Evolutionary conservation across 1,139 yeast species (phyloP).

Genomic region (Yamadazyma blattariae): DNA sequence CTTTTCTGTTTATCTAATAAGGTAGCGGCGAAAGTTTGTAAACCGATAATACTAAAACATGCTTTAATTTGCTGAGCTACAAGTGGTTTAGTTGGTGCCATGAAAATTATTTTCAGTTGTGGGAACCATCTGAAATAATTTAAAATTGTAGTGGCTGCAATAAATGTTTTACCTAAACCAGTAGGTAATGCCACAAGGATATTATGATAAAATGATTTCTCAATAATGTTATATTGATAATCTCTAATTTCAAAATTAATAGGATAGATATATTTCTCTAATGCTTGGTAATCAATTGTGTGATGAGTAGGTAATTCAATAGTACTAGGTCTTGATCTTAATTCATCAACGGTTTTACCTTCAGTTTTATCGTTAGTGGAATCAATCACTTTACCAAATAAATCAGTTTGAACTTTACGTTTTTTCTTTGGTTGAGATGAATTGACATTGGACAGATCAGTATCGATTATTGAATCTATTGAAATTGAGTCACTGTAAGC

Average conservation of each 20-base stretch:
- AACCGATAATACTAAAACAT: conserved; percentile 84
- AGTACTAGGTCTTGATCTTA: conserved; percentile 1
- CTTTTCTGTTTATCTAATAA: conserved; percentile 67
- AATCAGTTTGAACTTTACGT: conserved; percentile 4
- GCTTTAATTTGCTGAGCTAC: conserved; percentile 98
- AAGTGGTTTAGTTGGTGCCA: conserved; percentile 96
- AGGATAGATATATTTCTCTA: conserved; percentile 70
- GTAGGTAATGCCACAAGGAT: conserved; percentile 91
- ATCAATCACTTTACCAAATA: conserved; percentile 4
- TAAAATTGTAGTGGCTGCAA: conserved; percentile 91
- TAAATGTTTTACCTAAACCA: conserved; percentile 95
- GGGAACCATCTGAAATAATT: conserved; percentile 87
- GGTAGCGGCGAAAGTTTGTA: conserved; percentile 74
- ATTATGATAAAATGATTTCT: conserved; percentile 69
- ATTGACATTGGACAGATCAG: neutral
- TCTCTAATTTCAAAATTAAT: conserved; percentile 81
- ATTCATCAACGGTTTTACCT: conserved; percentile 3
- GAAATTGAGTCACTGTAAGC: neutral
- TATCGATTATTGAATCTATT: neutral
- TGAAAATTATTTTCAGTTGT: conserved; percentile 74
- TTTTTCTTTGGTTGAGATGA: neutral
- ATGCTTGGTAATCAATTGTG: conserved; percentile 35
- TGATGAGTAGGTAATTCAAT: conserved; percentile 48
- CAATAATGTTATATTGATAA: conserved; percentile 81
- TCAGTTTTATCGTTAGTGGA: no score